Evolutionary conservation across 2,329 filamentous ascomycete genomes (phyloP).

Genomic region (Penicillium sp.): DNA sequence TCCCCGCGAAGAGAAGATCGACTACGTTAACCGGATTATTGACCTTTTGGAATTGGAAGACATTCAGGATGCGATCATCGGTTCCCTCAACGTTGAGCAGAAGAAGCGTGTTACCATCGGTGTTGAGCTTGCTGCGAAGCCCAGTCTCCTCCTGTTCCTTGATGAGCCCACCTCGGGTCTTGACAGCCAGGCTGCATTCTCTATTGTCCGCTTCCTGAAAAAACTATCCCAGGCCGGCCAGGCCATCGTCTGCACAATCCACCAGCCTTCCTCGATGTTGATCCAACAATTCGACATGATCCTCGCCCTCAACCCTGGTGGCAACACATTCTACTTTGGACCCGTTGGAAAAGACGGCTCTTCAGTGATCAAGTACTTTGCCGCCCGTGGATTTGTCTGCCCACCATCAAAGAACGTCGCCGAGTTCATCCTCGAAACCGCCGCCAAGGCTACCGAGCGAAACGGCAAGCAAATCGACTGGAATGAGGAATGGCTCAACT

Average conservation of each 20-base stretch:
- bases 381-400: slow-evolving; percentile 63
- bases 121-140: slow-evolving; percentile 70
- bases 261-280: slow-evolving; percentile 68
- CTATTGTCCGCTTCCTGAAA: slow-evolving; percentile 67
- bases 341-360: slow-evolving; percentile 67
- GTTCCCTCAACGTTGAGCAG: slow-evolving; percentile 66
- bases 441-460: slow-evolving; percentile 56
- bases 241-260: slow-evolving; percentile 73
- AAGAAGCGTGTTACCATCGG: slow-evolving; percentile 72
- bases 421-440: slow-evolving; percentile 67
- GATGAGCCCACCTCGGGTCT: slow-evolving; percentile 72
- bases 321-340: slow-evolving; percentile 73
- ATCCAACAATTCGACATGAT: slow-evolving; percentile 75
- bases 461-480: slow-evolving; percentile 65
- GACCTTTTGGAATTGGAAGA: slow-evolving; percentile 64
- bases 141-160: slow-evolving; percentile 66
- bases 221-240: slow-evolving; percentile 67
- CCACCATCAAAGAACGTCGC: slow-evolving; percentile 67
- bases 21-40: slow-evolving; percentile 67
- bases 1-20: slow-evolving; percentile 61
- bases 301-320: slow-evolving; percentile 66
- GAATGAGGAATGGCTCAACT: slow-evolving; percentile 73
- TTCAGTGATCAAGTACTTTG: slow-evolving; percentile 68
- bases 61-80: slow-evolving; percentile 67
- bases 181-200: slow-evolving; percentile 68